Conservation (phyloP, 306 rosid species). For the Alnus glutinosa region DNA sequence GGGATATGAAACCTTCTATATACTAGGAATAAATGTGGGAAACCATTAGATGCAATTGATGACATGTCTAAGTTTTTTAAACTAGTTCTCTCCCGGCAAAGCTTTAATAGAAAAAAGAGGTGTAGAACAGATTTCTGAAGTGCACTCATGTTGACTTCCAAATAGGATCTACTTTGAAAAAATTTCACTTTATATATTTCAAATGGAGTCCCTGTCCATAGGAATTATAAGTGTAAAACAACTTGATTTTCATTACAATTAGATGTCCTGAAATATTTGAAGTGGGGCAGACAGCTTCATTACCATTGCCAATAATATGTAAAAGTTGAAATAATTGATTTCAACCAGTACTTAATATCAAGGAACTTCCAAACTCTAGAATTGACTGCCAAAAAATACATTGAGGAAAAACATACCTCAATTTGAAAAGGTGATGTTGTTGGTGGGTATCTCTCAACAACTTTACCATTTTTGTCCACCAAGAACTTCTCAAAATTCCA, state of each 20-base stretch:
- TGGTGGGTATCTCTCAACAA: conserved; percentile 86
- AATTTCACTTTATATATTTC: neutral
- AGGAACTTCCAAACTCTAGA: conserved; percentile 3
- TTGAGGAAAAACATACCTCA: conserved; percentile 59
- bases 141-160: neutral
- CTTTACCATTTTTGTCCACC: conserved; percentile 94
- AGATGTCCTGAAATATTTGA: neutral
- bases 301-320: neutral
- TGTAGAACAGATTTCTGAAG: neutral
- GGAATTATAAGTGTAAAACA: neutral
- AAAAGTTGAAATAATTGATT: neutral
- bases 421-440: conserved; percentile 96
- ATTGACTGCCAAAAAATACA: neutral
- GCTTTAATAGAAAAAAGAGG: neutral
- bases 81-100: neutral
- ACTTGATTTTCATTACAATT: neutral
- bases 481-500: conserved; percentile 99
- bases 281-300: neutral
- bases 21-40: neutral
- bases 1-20: neutral
- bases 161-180: neutral
- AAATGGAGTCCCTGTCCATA: neutral
- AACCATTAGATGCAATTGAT: neutral
- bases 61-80: neutral
- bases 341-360: neutral